A percentile compares a stretch with the other conserved stretches of the same genome.
Evolutionary conservation across 2,329 filamentous ascomycete species (phyloP).

Genomic region (Lecanicillium sp.): DNA sequence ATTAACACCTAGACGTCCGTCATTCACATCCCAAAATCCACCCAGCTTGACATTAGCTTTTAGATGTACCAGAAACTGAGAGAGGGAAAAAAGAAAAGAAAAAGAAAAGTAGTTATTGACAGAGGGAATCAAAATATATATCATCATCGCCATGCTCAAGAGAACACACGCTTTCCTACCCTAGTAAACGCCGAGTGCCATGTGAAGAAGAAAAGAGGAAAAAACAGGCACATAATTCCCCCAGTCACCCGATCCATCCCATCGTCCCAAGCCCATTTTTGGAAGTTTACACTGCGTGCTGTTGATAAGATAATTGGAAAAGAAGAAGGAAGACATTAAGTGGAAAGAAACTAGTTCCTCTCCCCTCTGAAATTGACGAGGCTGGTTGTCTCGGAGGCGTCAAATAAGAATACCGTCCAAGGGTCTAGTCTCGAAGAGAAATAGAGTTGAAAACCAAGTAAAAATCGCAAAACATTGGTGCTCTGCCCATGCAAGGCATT

Average conservation of each 20-base stretch:
- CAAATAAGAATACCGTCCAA: too few relatives aligned
- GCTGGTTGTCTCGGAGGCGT: too few relatives aligned
- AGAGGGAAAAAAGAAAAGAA: constrained; percentile 8
- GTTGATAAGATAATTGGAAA: too few relatives aligned
- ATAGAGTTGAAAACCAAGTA: constrained; percentile 3
- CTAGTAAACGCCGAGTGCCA: constrained; percentile 16
- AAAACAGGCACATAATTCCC: not conserved
- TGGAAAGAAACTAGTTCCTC: too few relatives aligned
- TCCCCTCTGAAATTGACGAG: too few relatives aligned
- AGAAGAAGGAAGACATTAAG: too few relatives aligned
- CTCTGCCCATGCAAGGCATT: too few relatives aligned
- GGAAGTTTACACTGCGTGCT: too few relatives aligned
- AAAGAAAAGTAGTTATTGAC: constrained; percentile 3
- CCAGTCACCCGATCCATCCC: not conserved
- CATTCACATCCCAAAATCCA: too few relatives aligned
- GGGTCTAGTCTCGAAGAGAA: constrained; percentile 1
- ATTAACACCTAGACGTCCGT: too few relatives aligned
- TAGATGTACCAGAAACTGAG: too few relatives aligned
- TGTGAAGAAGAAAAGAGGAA: not conserved
- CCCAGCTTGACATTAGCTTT: too few relatives aligned
- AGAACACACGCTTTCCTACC: constrained; percentile 18
- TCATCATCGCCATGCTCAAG: constrained; percentile 7
- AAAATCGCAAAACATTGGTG: not conserved
- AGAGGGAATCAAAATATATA: constrained; percentile 3
- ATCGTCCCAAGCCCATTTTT: not conserved